Evolutionary conservation across 345 rosid species (phyloP), one percentile per base, ranked within the genome.

Genomic region (Hibiscus trionum): DNA sequence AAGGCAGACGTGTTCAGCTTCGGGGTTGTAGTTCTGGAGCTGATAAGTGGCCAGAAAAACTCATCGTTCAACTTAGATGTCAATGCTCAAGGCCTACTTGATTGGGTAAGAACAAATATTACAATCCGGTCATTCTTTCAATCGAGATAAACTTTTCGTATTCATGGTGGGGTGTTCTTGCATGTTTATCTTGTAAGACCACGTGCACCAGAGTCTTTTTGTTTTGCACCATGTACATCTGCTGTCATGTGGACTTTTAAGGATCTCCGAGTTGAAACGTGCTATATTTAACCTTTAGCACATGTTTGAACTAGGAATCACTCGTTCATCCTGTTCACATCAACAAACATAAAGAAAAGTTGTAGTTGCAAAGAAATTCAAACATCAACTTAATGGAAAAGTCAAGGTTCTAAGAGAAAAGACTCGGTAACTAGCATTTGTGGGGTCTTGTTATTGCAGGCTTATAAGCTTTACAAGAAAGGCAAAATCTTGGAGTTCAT

Each of bases 1-100:
- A 90, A 90, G 74, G 99, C 91, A 42, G 98, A 96, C 64, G 91
- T 93, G 27, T 96, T 88, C 78, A 96, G 99, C 91, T 96, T 92
- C 3, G 99, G 99, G 15, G 99, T 96, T 81, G 63, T 96, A 81
- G 84, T 96, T 56, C 72, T 96, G 21, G 99, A 96, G 86, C 77
- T 96, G 73, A 79, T 93, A 75, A 88, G 96, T 69, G 96, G 93
- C 56, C 91, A 87, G 74, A 89, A 79, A 78, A 96, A 93, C 81
- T 90, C 84, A 27, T 72, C 78, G 72, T 88, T 90, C 76, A 78
- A 71, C 75, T 44, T 82, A 67, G 75, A 82, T 15, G 47, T 27
- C 0, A 88, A 90, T 37, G 89, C 85, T 11, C 85, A 72, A 52
- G 91, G 83, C 80, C 85, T 96, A 71, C 89, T 93, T 52, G 99